Evolutionary conservation across 1,139 yeast genomes (phyloP).

Genomic region (Debaryomycetaceae sp.): DNA sequence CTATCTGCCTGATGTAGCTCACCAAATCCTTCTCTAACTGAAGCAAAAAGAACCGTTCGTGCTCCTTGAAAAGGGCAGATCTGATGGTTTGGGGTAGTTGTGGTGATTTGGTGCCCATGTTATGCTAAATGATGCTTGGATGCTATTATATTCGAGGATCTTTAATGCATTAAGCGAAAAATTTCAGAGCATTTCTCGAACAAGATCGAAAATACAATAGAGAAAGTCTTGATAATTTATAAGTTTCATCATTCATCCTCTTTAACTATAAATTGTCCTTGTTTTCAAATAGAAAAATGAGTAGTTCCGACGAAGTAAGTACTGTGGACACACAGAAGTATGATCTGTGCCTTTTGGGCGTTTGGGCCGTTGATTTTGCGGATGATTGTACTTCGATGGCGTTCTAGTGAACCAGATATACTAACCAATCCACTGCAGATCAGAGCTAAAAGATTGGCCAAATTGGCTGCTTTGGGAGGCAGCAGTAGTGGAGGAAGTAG

Average conservation of each 20-base stretch:
- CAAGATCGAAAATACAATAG: not conserved
- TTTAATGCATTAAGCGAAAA: not conserved
- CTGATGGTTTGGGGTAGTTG: conserved; percentile 16
- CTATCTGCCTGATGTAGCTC: conserved; percentile 27
- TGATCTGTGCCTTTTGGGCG: no score
- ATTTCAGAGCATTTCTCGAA: not conserved
- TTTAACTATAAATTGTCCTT: no score
- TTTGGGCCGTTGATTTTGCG: not conserved
- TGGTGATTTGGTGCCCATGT: conserved; percentile 5
- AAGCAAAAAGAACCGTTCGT: conserved; percentile 50
- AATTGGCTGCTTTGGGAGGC: conserved; percentile 29
- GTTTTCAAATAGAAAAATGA: conserved; percentile 4
- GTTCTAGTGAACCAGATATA: conserved; percentile 4
- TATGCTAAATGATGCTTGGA: not conserved
- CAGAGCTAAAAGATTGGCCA: conserved; percentile 57
- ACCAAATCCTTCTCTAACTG: conserved; percentile 48
- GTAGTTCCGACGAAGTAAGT: conserved; percentile 23
- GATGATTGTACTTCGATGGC: not conserved
- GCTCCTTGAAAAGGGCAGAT: conserved; percentile 43
- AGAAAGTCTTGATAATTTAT: not conserved
- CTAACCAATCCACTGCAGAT: conserved; percentile 31
- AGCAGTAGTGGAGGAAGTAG: not conserved
- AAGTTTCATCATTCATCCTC: not conserved
- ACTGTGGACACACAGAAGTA: not conserved
- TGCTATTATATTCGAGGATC: not conserved